Conservation (phyloP, 352 stramenopile genomes). For the Halophytophthora polymorphica region DNA sequence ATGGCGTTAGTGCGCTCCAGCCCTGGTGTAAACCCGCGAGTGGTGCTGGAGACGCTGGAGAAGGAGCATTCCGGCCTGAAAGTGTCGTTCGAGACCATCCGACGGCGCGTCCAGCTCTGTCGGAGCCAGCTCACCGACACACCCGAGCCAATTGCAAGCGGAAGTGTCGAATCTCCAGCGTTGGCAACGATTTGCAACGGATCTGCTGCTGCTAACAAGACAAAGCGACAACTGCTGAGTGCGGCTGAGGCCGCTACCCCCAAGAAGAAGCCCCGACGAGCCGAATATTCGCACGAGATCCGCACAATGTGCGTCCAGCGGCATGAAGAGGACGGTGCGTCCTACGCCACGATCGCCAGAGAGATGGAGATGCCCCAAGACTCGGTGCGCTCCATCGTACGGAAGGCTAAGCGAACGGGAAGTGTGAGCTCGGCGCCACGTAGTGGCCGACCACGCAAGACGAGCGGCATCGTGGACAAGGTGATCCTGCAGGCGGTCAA, state of each 20-base stretch:
- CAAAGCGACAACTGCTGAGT: too few relatives aligned
- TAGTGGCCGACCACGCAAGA: slow-evolving; percentile 66
- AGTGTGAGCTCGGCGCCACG: slow-evolving; percentile 47
- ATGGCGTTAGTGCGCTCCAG: slow-evolving; percentile 16
- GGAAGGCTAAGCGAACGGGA: slow-evolving; percentile 59
- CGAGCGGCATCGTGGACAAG: slow-evolving; percentile 55
- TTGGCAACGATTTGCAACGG: too few relatives aligned
- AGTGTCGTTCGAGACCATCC: slow-evolving; percentile 43
- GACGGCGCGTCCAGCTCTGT: slow-evolving; percentile 30
- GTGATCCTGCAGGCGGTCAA: slow-evolving; percentile 65
- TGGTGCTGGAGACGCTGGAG: slow-evolving; percentile 23
- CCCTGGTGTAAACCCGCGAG: slow-evolving; percentile 20
- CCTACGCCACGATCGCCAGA: slow-evolving; percentile 50
- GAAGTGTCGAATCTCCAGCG: not conserved
- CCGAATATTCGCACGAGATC: slow-evolving; percentile 56
- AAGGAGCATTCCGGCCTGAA: slow-evolving; percentile 9
- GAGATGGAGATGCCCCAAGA: slow-evolving; percentile 57
- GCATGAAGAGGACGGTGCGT: slow-evolving; percentile 49
- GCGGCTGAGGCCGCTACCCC: too few relatives aligned
- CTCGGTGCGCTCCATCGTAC: slow-evolving; percentile 60
- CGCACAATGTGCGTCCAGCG: slow-evolving; percentile 50
- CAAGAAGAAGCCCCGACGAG: slow-evolving; percentile 33
- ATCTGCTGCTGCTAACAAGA: too few relatives aligned
- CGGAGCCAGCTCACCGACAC: not conserved
- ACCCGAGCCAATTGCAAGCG: not conserved